Evolutionary conservation across 345 rosid species (phyloP), one percentile per base, ranked within the genome.

Genomic region (Microthlaspi erraticum): DNA sequence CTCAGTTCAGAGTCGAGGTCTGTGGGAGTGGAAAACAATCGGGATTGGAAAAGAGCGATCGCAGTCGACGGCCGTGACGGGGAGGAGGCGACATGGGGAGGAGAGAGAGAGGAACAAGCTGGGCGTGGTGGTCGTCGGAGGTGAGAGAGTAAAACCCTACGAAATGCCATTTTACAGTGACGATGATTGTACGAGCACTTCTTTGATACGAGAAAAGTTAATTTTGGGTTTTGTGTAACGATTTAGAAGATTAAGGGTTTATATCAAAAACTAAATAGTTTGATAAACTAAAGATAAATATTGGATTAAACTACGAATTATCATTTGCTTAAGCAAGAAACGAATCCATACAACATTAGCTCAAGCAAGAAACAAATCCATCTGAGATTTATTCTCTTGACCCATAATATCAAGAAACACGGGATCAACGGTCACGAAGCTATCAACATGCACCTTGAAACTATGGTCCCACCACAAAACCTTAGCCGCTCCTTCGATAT

Each of bases 401-500:
- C 83, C 87, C 60, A 93, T 83, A 10, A 93, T 81, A 57, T 90
- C 93, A 12, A 93, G 88, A 56, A 93, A 79, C 16, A 90, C 54
- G 11, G 98, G 98, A 81, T 93, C 98, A 51, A 90, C 95, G 68
- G 88, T 90, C 4, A 88, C 72, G 17, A 80, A 88, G 39, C 97
- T 87, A n/a, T 87, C 91, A 85, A 88, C 88, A 82, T 85, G 92
- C 14, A 91, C 82, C 64, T 77, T 82, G 65, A 92, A 93, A 83
- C 80, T 79, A 53, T 88, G 93, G 46, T 90, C 86, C 97, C 95
- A 90, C 90, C 90, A 88, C 74, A 83, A 6, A 29, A 88, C 88
- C 85, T 79, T 90, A 1, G 98, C 98, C 62, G 82, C 70, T 7
- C 97, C 98, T 31, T 70, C 84, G 3, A 93, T 75, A n/a, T 78